Evolutionary conservation across 2,329 filamentous ascomycete species (phyloP), one percentile per base, ranked within the genome.

Genomic region (Ascochyta pisi): DNA sequence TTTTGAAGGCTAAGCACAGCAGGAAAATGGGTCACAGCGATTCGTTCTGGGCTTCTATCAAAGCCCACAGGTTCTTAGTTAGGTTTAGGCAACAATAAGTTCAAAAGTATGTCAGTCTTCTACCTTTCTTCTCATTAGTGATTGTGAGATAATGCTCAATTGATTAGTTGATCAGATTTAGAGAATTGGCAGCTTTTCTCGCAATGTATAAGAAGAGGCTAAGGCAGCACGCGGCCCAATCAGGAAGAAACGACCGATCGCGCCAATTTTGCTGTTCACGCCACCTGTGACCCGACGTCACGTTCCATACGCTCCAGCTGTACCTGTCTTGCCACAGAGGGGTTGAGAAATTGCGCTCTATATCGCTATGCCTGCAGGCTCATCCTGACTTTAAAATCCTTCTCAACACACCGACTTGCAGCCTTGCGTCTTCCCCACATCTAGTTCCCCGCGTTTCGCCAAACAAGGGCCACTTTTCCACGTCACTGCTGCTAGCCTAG

Each of bases 351-450:
- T 16, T 33, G 29, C 19, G 10, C 31, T 35, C 8, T 15, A 10
- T 13, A 50, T 42, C 27, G 6, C 29, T 46, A 42, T 9, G 3
- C 2, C 38, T 46, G 37, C 16, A 45, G 45, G 16, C 3, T 24
- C 24, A n/a, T 16, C 26, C 19, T 47, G 31, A 41, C 41, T 26
- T 19, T 46, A 53, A 62, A 45, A 24, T 54, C 53, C 52, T 54
- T 51, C 54, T 42, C 23, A 54, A 56, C 53, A 60, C 61, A 46
- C 57, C 54, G 33, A 62, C 61, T 57, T 60, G 54, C 49, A 66
- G 42, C 61, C 57, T 59, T 35, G 55, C 43, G 23, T 27, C 19
- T 52, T 48, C 48, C 43, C 48, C 54, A 48, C 43, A 52, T 23
- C 33, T 41, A 29, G 29, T 37, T 41, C 54, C 54, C 54, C 54